These are phyloP conservation scores for Exophiala mesophila DNA, from an alignment of 2,329 filamentous ascomycete species.

Conservation along the genomic window DNA sequence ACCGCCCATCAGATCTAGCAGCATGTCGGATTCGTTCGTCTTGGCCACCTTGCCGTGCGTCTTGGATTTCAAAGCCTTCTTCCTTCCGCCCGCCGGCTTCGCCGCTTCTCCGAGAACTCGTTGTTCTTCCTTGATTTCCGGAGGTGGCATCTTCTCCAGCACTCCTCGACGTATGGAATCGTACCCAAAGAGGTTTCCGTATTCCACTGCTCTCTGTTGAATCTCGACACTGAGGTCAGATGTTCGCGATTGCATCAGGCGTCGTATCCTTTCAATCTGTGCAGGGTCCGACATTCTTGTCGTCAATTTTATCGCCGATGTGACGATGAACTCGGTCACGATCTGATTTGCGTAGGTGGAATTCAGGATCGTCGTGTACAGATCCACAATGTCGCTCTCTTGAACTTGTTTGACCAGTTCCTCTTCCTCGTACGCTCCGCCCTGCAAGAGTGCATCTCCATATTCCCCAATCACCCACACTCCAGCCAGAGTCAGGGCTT, in stretches of 20 bases:
- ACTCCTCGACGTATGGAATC: conserved; percentile 85
- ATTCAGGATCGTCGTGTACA: conserved; percentile 88
- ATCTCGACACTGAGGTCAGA: conserved; percentile 91
- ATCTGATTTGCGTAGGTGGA: conserved; percentile 91
- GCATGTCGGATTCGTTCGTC: conserved; percentile 75
- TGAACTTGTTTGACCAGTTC: conserved; percentile 78
- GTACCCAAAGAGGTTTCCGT: conserved; percentile 86
- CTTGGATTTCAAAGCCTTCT: conserved; percentile 63
- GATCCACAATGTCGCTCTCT: conserved; percentile 83
- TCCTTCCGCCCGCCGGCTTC: conserved; percentile 53
- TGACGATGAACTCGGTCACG: conserved; percentile 92
- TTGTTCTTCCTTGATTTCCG: conserved; percentile 93
- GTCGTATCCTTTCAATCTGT: conserved; percentile 81
- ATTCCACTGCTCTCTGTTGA: conserved; percentile 93
- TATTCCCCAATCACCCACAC: conserved; percentile 99
- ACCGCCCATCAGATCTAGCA: conserved; percentile 89
- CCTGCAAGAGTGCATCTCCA: conserved; percentile 80
- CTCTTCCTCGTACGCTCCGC: conserved; percentile 90
- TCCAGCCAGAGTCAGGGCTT: conserved; percentile 86
- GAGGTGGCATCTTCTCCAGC: conserved; percentile 94
- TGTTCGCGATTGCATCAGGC: conserved; percentile 70
- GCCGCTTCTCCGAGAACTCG: conserved; percentile 78
- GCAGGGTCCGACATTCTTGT: conserved; percentile 75
- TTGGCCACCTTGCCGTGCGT: conserved; percentile 72
- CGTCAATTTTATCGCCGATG: conserved; percentile 89